Base-by-base conservation (phyloP, 2,329 filamentous ascomycete genomes). In the Trichophyton mentagrophytes region DNA sequence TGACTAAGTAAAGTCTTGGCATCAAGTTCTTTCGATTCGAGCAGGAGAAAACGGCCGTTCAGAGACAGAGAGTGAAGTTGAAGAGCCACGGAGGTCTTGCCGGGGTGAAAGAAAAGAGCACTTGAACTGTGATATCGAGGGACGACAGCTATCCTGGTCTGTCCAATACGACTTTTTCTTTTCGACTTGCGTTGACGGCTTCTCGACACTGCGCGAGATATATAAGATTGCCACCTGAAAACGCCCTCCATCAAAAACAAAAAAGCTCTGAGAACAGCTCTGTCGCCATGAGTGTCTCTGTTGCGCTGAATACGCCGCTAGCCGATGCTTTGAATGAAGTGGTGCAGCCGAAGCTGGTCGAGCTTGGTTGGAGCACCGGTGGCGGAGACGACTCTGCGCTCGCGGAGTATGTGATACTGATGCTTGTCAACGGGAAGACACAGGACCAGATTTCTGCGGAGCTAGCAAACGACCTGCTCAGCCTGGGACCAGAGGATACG, bases 351-450 rank as follows among this genome's bases (percentile, higher is more conserved):
- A 97, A 97, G 78, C 80, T 99, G 61, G 84, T 90, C 62, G 92
- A 99, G 76, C 86, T 91, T 66, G 92, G 91, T 69, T 97, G 93
- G 92, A 90, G 85, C 64, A 85, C 87, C 33, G 87, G 87, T 66
- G 88, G 86, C 64, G 87, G 89, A 67, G 83, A 85, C 69, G 90
- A 92, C 73, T 86, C 86, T 25, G 89, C 90, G 42, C 83, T 99
- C 62, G 87, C 90, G 62, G 93, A 99, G 77, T 99, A 97, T 77
- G 93, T 99, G 66, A 87, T 97, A 62, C 84, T 97, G 65, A 96
- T 97, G 92, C 83, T 99, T 36, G 89, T 89, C 64, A 97, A 96
- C 76, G 90, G 91, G 68, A 96, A 96, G 75, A 90, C 88, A 3
- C 87, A 95, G 72, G 85, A 91, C 58, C 87, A 96, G 71, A 92